phyloP scores from a whole-genome alignment of 371 early-diverging fungal species.

The Dinochytrium kinnereticum region DNA sequence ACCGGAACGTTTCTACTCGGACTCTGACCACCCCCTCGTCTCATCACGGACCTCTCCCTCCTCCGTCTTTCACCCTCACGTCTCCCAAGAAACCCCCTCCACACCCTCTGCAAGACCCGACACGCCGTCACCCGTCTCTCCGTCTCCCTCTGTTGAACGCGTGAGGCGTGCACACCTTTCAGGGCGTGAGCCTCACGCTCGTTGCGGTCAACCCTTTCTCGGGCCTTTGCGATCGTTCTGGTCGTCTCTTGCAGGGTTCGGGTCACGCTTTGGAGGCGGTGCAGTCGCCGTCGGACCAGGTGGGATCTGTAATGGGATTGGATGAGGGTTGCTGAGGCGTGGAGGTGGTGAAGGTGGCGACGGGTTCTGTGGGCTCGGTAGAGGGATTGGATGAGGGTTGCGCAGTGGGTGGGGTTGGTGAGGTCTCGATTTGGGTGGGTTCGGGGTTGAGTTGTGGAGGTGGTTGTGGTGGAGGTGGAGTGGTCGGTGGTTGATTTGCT shows the following conservation, averaged over 20 bases:
- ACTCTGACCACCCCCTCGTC: neutral
- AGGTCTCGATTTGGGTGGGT: neutral
- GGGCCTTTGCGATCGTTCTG: neutral
- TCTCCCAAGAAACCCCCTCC: slow-evolving; percentile 8
- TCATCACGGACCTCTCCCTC: neutral
- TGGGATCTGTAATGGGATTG: neutral
- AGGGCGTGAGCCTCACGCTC: slow-evolving; percentile 17
- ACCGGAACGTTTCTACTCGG: slow-evolving; percentile 8
- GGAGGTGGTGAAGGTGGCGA: neutral
- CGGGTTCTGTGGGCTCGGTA: slow-evolving; percentile 19
- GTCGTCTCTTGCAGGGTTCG: neutral
- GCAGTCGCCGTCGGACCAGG: neutral
- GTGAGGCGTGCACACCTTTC: slow-evolving; percentile 12
- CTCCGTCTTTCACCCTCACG: slow-evolving; percentile 3
- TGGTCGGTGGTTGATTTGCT: neutral
- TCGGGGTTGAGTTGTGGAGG: neutral
- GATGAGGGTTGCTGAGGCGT: neutral
- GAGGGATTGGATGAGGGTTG: slow-evolving; percentile 7
- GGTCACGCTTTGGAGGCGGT: neutral
- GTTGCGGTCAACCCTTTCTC: neutral
- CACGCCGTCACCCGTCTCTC: slow-evolving; percentile 6
- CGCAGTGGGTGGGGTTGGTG: neutral
- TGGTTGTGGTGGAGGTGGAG: neutral
- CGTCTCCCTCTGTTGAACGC: neutral
- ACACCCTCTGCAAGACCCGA: neutral